Base-by-base conservation (phyloP, 2,329 filamentous ascomycete genomes). In the Bipolaris victoriae region DNA sequence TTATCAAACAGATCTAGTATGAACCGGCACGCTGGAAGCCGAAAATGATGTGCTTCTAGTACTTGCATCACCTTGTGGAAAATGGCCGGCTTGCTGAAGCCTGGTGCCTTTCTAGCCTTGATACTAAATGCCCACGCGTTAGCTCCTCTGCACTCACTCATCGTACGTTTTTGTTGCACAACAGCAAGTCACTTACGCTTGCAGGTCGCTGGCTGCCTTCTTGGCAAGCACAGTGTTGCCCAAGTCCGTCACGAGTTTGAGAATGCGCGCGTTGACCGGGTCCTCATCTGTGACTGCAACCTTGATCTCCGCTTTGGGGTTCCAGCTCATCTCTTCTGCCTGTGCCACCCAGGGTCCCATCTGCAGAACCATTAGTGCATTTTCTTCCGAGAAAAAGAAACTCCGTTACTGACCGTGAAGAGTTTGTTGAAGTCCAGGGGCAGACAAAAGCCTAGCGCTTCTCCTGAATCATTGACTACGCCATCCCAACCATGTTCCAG, bases 1-100 rank as follows among this genome's bases (percentile, higher is more conserved):
- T 94, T 95, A 70, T 98, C 94, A 69, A 99, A 99, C 20, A 99
- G 79, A 72, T 98, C 95, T 58, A 98, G 88, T 35, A 97, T 90
- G 78, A 97, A 93, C 44, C 94, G 88, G 60, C 94, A 89, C 26
- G 96, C 90, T 1, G 89, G 89, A 2, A 99, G 83, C 20, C 92
- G 86, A 77, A 95, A 98, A 72, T 96, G 92, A 68, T 97, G 94
- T 65, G 87, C 88, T 76, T 97, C 92, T 57, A 99, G 83, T 47
- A 98, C 83, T 7, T 86, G 85, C 81, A 99, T 88, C 45, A 95
- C 88, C 70, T 92, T 91, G 65, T 88, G 88, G 80, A 98, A 98
- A 40, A 99, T 84, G 5, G 83, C 82, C 5, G 89, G 86, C 68
- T 90, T 89, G 36, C 85, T 84, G 73, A 99, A 97, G 0, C 88